Base-by-base conservation (phyloP, 208 protist species). In the Leptomonas pyrrhocoris region DNA sequence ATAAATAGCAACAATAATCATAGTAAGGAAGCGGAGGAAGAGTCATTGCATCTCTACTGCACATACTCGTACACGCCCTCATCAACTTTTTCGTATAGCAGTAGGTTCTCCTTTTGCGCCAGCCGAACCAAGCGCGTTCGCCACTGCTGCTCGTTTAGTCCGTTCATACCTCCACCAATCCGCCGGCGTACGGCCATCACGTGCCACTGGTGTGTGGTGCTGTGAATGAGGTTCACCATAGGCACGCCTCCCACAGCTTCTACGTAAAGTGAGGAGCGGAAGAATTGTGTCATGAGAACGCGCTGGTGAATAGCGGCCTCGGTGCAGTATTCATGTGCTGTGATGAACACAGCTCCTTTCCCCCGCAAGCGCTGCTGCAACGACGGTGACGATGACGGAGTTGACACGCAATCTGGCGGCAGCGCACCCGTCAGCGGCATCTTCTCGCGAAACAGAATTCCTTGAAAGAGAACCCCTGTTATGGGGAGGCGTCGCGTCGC, bases 11-110 rank as follows among this genome's bases (percentile, higher is more conserved):
- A n/a, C n/a, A n/a, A n/a, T n/a, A n/a, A n/a, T n/a, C n/a, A n/a
- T n/a, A n/a, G n/a, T n/a, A n/a, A 15, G 40, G n/a, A 57, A 25
- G 63, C 27, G 60, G 38, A 62, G 9, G 49, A 30, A 15, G 21
- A 2, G 25, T 6, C 23, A 2, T 30, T 54, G 49, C 25, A 30
- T 19, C 43, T n/a, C 42, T 55, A 53, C 15, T 74, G 61, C 0
- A 76, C 84, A 74, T 78, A 90, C 28, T 79, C 63, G 67, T 90
- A 93, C 56, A 62, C 53, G 12, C 82, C 90, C 11, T 88, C 82
- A n/a, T 46, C 67, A 1, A 79, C 57, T 53, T 86, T 90, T 45
- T 93, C 86, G 76, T 89, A 93, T 4, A 96, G 50, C 40, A 86
- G 61, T 1, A 96, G 9, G 9, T 86, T 76, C 21, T 87, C 75